Evolutionary conservation across 2,329 filamentous ascomycete species (phyloP).

Genomic region (Nigrospora sphaerica): DNA sequence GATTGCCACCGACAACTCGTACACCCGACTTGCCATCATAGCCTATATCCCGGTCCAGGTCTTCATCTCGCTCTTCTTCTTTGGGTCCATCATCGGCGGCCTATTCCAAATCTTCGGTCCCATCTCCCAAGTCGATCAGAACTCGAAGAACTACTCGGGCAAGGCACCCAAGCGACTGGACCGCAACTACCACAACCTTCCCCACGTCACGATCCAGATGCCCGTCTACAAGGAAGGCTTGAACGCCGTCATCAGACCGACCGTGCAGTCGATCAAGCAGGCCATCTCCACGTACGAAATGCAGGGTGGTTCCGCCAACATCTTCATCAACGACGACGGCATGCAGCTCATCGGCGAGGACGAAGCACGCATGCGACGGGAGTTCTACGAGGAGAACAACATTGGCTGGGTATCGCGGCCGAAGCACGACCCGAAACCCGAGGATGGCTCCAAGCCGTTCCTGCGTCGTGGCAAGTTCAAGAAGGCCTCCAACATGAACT

Average conservation of each 20-base stretch:
- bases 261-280: slow-evolving; percentile 46
- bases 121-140: slow-evolving; percentile 33
- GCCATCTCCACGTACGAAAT: slow-evolving; percentile 53
- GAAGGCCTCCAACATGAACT: slow-evolving; percentile 71
- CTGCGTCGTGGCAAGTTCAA: slow-evolving; percentile 59
- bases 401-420: slow-evolving; percentile 51
- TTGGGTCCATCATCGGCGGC: slow-evolving; percentile 41
- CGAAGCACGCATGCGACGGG: slow-evolving; percentile 38
- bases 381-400: slow-evolving; percentile 51
- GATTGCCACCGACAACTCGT: slow-evolving; percentile 44
- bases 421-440: slow-evolving; percentile 42
- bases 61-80: slow-evolving; percentile 48
- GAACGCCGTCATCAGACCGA: slow-evolving; percentile 44
- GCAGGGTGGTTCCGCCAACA: slow-evolving; percentile 59
- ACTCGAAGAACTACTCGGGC: slow-evolving; percentile 39
- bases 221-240: slow-evolving; percentile 43
- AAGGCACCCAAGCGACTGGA: slow-evolving; percentile 26
- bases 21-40: slow-evolving; percentile 46
- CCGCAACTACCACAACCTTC: slow-evolving; percentile 31
- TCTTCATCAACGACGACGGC: slow-evolving; percentile 63
- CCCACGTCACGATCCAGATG: slow-evolving; percentile 42
- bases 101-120: slow-evolving; percentile 44
- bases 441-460: slow-evolving; percentile 42
- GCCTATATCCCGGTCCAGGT: slow-evolving; percentile 44
- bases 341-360: slow-evolving; percentile 52